These are phyloP conservation scores for Xylaria sp. DNA, from an alignment of 2,329 filamentous ascomycete species.

Conservation along the genomic window DNA sequence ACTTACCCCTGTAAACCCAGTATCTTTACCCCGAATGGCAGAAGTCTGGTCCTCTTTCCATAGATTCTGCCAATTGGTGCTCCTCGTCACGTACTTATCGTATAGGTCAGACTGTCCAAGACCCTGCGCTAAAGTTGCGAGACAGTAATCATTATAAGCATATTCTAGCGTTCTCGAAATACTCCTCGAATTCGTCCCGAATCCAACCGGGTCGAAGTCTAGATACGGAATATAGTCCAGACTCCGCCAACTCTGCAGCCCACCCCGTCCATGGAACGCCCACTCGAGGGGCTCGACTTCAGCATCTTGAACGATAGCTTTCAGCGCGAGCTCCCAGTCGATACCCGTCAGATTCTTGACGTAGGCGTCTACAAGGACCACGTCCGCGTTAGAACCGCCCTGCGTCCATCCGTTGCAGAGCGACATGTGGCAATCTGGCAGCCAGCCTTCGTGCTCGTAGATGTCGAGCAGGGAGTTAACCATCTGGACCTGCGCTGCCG, in stretches of 20 bases:
- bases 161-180: slow-evolving; percentile 77
- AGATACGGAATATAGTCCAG: slow-evolving; percentile 73
- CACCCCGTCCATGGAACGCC: slow-evolving; percentile 73
- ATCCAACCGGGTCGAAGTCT: slow-evolving; percentile 68
- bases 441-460: slow-evolving; percentile 71
- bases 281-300: slow-evolving; percentile 71
- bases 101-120: slow-evolving; percentile 56
- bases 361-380: slow-evolving; percentile 71
- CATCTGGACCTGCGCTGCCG: slow-evolving; percentile 68
- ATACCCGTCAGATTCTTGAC: slow-evolving; percentile 71
- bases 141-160: slow-evolving; percentile 71
- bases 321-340: slow-evolving; percentile 70
- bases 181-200: slow-evolving; percentile 71
- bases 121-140: slow-evolving; percentile 58
- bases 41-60: slow-evolving; percentile 68
- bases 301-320: slow-evolving; percentile 73
- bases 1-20: slow-evolving; percentile 50
- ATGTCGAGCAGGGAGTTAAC: slow-evolving; percentile 73
- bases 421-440: slow-evolving; percentile 77
- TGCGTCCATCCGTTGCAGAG: slow-evolving; percentile 74
- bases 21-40: slow-evolving; percentile 50
- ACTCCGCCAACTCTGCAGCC: slow-evolving; percentile 71
- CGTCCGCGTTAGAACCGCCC: slow-evolving; percentile 74
- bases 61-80: slow-evolving; percentile 70
- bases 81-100: slow-evolving; percentile 63